Base-by-base conservation (phyloP, 1,139 yeast species). In the Yamadazyma mexicana region DNA sequence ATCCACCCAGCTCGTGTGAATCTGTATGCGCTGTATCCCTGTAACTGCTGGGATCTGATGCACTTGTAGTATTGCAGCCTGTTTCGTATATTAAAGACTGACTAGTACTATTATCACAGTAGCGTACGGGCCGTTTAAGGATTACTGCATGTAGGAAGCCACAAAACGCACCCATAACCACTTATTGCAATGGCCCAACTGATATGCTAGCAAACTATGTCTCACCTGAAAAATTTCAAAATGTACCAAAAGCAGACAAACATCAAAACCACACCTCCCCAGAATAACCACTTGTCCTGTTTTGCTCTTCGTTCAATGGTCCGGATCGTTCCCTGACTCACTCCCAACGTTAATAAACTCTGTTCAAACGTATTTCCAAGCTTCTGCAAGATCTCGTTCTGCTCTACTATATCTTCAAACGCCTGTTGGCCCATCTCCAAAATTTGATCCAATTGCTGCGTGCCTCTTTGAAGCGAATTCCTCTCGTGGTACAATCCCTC, bases 401-500 rank as follows among this genome's bases (percentile, higher is more conserved):
- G 98, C 40, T 85, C 91, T 23, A 87, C 84, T 23, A 92, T 71
- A 55, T 91, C 96, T 39, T 87, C 95, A 50, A 89, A 77, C 1
- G 96, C 89, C 41, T 79, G 77, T 45, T 85, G 81, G 1, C 97
- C 98, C 81, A 88, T 84, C 55, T 87, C 97, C 39, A 92, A 63
- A 35, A 92, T 88, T 49, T 87, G 89, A 57, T 92, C 98, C 47
- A 92, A 66, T 56, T 87, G 96, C 42, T 81, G 82, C 25, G 86
- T 81, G 0, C 96, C 89, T 42, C 87, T 69, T 20, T 76, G 73
- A 41, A 92, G 68, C 7, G 84, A 75, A 40, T 77, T 76, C 29
- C 73, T 73, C 56, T 89, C 97, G 46, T 81, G 77, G 44, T 76
- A 68, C 40, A 87, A 64, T 0, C 95, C 95, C 42, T 86, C 85